phyloP scores from a whole-genome alignment of 805 yeast species.

The Blastobotrys mokoenaii region DNA sequence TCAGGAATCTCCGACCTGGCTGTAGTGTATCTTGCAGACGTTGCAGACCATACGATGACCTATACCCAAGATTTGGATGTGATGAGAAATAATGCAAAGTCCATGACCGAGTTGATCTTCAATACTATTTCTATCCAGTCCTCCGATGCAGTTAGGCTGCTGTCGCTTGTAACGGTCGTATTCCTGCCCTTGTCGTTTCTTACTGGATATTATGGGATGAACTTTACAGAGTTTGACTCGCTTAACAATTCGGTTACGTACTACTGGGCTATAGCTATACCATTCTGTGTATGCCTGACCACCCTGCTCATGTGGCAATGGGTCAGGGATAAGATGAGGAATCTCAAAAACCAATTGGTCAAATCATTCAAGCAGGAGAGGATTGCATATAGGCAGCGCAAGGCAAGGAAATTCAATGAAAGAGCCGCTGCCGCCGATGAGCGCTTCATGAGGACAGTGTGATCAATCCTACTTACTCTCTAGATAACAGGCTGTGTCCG shows the following conservation, averaged over 20 bases:
- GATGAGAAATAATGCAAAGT: slow-evolving; percentile 45
- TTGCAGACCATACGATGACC: slow-evolving; percentile 45
- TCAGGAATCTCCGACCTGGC: slow-evolving; percentile 34
- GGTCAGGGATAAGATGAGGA: slow-evolving; percentile 14
- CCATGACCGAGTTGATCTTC: slow-evolving; percentile 44
- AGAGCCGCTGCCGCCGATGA: too few species aligned
- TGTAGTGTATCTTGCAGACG: slow-evolving; percentile 44
- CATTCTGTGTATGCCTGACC: slow-evolving; percentile 27
- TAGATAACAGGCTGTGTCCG: too few species aligned
- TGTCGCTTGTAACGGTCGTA: slow-evolving; percentile 49
- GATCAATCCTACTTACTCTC: too few species aligned
- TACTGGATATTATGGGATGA: slow-evolving; percentile 58
- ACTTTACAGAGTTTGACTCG: slow-evolving; percentile 37
- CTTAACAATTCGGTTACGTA: slow-evolving; percentile 33
- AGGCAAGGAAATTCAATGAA: too few species aligned
- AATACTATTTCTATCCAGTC: slow-evolving; percentile 50
- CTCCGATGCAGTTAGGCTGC: slow-evolving; percentile 44
- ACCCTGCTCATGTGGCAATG: slow-evolving; percentile 24
- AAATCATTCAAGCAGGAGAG: too few species aligned
- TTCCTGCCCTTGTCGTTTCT: slow-evolving; percentile 52
- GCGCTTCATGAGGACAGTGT: too few species aligned
- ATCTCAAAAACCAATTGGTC: slow-evolving; percentile 2
- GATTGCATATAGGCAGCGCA: too few species aligned
- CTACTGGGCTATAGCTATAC: slow-evolving; percentile 42
- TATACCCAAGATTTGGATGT: slow-evolving; percentile 46